These are phyloP conservation scores for Crithidia fasciculata DNA, from an alignment of 208 protist species.

Conservation along the genomic window DNA sequence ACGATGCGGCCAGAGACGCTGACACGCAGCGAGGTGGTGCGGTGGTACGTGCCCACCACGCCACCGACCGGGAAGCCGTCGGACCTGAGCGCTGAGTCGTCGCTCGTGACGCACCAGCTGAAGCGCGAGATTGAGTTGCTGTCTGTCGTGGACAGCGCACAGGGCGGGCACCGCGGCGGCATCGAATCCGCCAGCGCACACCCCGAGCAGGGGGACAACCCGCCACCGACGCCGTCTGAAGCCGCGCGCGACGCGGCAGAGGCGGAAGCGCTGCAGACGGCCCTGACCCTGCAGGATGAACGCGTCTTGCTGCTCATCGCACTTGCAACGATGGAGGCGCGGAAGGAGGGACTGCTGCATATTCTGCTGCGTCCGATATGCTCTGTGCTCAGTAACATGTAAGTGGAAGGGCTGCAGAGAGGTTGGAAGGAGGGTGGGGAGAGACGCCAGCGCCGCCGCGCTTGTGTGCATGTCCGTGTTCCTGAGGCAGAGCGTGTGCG, in stretches of 20 bases:
- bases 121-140: constrained; percentile 46
- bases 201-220: constrained; percentile 11
- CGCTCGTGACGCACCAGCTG: constrained; percentile 32
- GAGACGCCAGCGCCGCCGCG: not conserved
- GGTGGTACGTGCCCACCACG: constrained; percentile 35
- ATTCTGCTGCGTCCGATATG: constrained; percentile 69
- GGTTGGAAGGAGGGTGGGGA: no score
- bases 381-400: constrained; percentile 67
- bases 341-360: constrained; percentile 78
- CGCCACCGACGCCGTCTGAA: constrained; percentile 19
- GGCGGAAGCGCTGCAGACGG: constrained; percentile 45
- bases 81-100: constrained; percentile 23
- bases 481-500: not conserved
- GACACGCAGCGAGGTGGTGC: constrained; percentile 43
- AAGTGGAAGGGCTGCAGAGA: not conserved
- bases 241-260: constrained; percentile 19
- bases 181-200: constrained; percentile 31
- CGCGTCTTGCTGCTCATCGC: constrained; percentile 69
- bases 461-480: not conserved
- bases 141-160: constrained; percentile 35
- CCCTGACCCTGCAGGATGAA: constrained; percentile 72
- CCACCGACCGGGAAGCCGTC: constrained; percentile 21
- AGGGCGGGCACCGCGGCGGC: constrained; percentile 30
- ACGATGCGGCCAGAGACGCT: constrained; percentile 83
- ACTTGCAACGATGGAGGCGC: constrained; percentile 77